phyloP scores from a whole-genome alignment of 2,329 filamentous ascomycete genomes.

The Neonectria faginata region DNA sequence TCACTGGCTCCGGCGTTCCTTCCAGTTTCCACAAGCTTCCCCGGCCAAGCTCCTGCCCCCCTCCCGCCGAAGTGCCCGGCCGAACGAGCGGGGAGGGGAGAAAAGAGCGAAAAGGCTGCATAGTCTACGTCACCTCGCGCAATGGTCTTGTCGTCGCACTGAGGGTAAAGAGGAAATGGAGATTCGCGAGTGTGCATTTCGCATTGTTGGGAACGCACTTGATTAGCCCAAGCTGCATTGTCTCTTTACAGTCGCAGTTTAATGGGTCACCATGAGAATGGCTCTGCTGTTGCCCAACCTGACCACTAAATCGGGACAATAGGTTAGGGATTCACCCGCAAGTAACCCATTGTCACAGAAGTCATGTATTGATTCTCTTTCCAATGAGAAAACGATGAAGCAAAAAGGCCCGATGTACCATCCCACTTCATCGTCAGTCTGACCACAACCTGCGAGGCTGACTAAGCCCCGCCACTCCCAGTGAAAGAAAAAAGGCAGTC shows the following conservation, averaged over 20 bases:
- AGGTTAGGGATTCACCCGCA: background rate
- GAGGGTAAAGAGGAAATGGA: too few relatives aligned
- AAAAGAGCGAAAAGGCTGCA: background rate
- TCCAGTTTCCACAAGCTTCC: slow-evolving; percentile 1
- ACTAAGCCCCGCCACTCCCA: background rate
- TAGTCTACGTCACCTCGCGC: background rate
- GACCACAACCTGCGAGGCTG: background rate
- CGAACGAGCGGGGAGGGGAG: background rate
- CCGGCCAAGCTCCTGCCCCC: background rate
- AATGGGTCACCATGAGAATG: background rate
- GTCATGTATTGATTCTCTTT: background rate
- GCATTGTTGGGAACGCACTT: background rate
- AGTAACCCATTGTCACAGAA: slow-evolving; percentile 3
- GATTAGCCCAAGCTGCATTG: too few relatives aligned
- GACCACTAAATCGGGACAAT: background rate
- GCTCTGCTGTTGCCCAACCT: background rate
- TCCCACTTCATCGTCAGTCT: background rate
- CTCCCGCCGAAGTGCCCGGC: slow-evolving; percentile 5
- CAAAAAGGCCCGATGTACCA: background rate
- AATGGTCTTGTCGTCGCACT: background rate
- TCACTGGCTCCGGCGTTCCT: slow-evolving; percentile 27
- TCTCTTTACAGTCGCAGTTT: background rate
- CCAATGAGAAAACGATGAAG: background rate
- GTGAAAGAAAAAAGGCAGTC: too few relatives aligned
- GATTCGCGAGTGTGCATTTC: background rate